Evolutionary conservation across 331 rosid genomes (phyloP), one percentile per base, ranked within the genome.

Genomic region (Pyrus hybrid): DNA sequence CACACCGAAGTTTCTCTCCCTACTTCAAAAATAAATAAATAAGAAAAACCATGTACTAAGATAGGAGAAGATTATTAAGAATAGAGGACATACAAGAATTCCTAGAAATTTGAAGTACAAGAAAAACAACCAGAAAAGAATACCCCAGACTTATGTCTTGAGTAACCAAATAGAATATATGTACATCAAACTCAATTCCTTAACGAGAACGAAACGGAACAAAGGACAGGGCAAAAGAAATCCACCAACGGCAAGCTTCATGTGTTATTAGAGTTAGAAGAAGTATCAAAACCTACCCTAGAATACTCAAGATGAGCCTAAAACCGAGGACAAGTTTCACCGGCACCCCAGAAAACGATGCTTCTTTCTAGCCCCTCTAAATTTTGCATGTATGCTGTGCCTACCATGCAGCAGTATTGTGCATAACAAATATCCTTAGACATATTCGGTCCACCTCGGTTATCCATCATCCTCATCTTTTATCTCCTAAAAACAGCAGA

Each of bases 101-200:
- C 74, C 51, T 58, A 61, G 73, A 82, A 70, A 71, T 79, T 60
- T 30, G 54, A 75, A 81, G 73, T 71, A 80, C 84, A 88, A 5
- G 71, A 82, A 83, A 70, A 67, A 11, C 73, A 80, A 76, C 76
- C 75, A 72, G 64, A 73, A 86, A 86, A 82, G 90, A 85, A 88
- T 83, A 80, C 85, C 67, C 83, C 80, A 84, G 96, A 83, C 81
- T 81, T 75, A 45, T 75, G 93, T 87, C 90, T 75, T 65, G 87
- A 81, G 86, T 86, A 84, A 81, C 83, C 84, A 83, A 86, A 81
- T 83, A 80, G 82, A 88, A 91, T 83, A 17, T 63, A 91, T 89
- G 74, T 91, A 91, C 98, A 91, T 68, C 78, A 63, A 57, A 81
- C 85, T 91, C 85, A 58, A 79, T 71, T 76, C 71, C 82, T 77